Evolutionary conservation across 2,329 filamentous ascomycete species (phyloP).

Genomic region (Cryphonectria nitschkei): DNA sequence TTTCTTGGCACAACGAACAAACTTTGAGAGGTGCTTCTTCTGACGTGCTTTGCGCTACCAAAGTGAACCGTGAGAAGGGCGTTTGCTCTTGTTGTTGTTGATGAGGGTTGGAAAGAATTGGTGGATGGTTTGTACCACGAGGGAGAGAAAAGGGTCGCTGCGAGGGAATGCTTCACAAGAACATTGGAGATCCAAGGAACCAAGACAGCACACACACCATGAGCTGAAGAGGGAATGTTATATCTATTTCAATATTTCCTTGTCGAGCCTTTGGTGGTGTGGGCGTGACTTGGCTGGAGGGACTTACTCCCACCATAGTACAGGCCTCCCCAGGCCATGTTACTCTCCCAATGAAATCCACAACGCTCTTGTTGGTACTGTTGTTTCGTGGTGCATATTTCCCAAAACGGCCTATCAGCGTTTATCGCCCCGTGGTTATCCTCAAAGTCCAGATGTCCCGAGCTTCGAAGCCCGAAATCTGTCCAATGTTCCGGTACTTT

Average conservation of each 20-base stretch:
- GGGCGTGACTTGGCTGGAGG: background rate
- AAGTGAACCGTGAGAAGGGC: conserved; percentile 21
- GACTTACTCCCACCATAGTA: background rate
- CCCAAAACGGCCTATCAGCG: conserved; percentile 14
- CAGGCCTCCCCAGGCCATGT: background rate
- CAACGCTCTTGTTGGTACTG: background rate
- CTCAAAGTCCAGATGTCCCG: conserved; percentile 18
- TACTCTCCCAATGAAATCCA: background rate
- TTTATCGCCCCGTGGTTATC: conserved; percentile 2
- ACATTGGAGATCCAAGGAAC: conserved; percentile 19
- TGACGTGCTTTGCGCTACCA: conserved; percentile 26
- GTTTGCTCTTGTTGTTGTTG: background rate
- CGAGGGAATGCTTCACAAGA: conserved; percentile 24
- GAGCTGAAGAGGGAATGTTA: conserved; percentile 18
- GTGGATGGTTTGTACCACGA: conserved; percentile 6
- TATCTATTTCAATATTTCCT: conserved; percentile 23
- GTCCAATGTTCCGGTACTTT: conserved; percentile 20
- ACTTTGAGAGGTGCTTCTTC: conserved; percentile 12
- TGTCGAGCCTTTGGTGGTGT: background rate
- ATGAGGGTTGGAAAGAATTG: background rate
- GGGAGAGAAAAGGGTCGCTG: conserved; percentile 7
- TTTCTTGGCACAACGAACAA: conserved; percentile 10
- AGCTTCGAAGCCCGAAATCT: conserved; percentile 24
- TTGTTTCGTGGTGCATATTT: background rate
- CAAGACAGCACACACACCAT: background rate